phyloP scores from a whole-genome alignment of 2,329 filamentous ascomycete genomes.

The Rasamsonia emersonii region DNA sequence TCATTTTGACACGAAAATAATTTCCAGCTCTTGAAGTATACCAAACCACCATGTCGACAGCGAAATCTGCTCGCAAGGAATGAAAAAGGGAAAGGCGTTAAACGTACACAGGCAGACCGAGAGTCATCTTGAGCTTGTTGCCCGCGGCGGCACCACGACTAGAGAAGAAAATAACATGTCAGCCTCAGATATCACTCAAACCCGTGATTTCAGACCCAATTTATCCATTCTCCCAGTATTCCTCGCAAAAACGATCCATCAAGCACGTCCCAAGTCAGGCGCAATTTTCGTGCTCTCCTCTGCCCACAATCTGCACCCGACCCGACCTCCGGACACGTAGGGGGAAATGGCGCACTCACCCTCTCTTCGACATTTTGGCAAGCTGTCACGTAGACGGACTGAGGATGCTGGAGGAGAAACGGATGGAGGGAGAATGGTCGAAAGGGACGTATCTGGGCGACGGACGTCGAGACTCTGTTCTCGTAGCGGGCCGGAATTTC shows the following conservation, averaged over 20 bases:
- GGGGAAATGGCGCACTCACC: constrained; percentile 31
- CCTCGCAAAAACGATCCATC: constrained; percentile 6
- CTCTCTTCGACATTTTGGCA: constrained; percentile 45
- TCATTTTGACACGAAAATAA: no score
- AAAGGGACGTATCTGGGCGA: constrained; percentile 14
- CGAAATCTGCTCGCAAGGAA: constrained; percentile 3
- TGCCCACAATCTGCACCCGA: no score
- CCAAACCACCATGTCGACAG: not conserved
- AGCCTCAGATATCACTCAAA: no score
- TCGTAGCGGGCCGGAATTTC: constrained; percentile 23
- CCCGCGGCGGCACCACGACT: constrained; percentile 82
- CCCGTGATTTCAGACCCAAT: constrained; percentile 2
- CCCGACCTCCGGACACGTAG: no score
- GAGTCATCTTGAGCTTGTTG: constrained; percentile 99
- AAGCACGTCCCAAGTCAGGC: constrained; percentile 9
- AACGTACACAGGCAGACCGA: constrained; percentile 99
- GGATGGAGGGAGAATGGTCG: constrained; percentile 21
- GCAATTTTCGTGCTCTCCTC: no score
- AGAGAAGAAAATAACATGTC: constrained; percentile 12
- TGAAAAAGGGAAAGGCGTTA: constrained; percentile 5
- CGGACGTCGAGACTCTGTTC: constrained; percentile 18
- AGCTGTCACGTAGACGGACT: constrained; percentile 31
- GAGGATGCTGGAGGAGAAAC: constrained; percentile 25
- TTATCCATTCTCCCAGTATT: constrained; percentile 1
- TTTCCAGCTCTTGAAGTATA: no score